Evolutionary conservation across 768 basidiomycete genomes (phyloP), one percentile per base, ranked within the genome.

Genomic region (Phylloporus scabripes): DNA sequence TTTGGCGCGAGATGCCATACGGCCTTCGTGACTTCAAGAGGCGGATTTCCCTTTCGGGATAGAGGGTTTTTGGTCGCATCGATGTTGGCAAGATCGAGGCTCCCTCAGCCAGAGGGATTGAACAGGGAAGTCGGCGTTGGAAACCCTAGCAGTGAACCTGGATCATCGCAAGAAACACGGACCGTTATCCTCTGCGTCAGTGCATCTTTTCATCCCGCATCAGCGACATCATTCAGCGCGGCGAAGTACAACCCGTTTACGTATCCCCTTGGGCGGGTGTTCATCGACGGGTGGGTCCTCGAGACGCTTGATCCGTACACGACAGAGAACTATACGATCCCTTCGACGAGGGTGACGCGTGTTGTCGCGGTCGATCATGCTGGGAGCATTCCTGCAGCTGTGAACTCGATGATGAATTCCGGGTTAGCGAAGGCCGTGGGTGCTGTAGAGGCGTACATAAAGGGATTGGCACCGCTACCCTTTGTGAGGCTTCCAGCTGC

Each of bases 301-400:
- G 93, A 99, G 72, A 97, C 95, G 4, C 78, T 98, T 41, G 95
- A 98, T 61, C 93, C 94, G 0, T 97, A 97, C 57, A 87, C 91
- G 20, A 85, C 84, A 52, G 92, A 95, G 67, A 92, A 91, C 55
- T 95, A 92, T 61, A 80, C 91, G 11, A 95, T 98, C 39, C 96
- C 94, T 1, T 96, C 92, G 4, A 91, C 93, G 33, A 70, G 87
- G 41, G 94, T 91, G 65, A 92, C 87, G 38, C 76, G 89, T 49
- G 73, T 95, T 34, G 81, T 88, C 3, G 86, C 89, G 1, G 77
- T 93, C 50, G 94, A 97, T 66, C 92, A 85, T 60, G 83, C 84
- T 8, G 94, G 92, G 2, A 83, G 82, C 1, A 79, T 95, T 33
- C 92, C 93, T 0, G 79, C 83, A 15, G 84, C 90, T 0, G 78